Conservation (phyloP, 192 early-diverging fungal species). For the Tieghemiomyces parasiticus region DNA sequence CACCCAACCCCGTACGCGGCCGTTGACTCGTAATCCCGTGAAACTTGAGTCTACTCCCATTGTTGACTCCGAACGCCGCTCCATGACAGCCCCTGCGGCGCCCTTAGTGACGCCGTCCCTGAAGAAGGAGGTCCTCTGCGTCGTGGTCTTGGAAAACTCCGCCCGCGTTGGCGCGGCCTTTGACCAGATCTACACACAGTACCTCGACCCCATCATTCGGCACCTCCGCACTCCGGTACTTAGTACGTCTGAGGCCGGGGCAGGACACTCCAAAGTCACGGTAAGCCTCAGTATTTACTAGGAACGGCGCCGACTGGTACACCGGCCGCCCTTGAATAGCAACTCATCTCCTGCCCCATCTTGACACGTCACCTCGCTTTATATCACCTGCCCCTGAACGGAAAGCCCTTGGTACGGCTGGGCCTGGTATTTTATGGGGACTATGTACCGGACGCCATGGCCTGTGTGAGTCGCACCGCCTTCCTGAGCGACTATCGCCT, state of each 20-base stretch:
- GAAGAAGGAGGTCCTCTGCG: constrained; percentile 33
- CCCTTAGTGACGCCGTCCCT: constrained; percentile 16
- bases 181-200: constrained; percentile 25
- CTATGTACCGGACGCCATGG: constrained; percentile 29
- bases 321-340: no score
- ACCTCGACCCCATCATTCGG: constrained; percentile 38
- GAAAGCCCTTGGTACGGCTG: constrained; percentile 36
- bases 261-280: constrained; percentile 31
- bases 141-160: constrained; percentile 37
- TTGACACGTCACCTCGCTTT: neutral
- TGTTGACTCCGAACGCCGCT: no score
- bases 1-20: no score
- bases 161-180: constrained; percentile 31
- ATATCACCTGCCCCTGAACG: neutral
- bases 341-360: neutral
- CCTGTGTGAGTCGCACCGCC: constrained; percentile 31
- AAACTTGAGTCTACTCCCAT: no score
- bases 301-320: no score
- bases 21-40: no score
- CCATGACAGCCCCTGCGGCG: no score
- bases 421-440: constrained; percentile 38
- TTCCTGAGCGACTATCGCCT: constrained; percentile 30
- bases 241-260: constrained; percentile 26
- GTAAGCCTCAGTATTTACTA: constrained; percentile 29
- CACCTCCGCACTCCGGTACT: constrained; percentile 32